These are phyloP conservation scores for Colletotrichum sidae DNA, from an alignment of 2,329 filamentous ascomycete genomes.

Conservation along the genomic window DNA sequence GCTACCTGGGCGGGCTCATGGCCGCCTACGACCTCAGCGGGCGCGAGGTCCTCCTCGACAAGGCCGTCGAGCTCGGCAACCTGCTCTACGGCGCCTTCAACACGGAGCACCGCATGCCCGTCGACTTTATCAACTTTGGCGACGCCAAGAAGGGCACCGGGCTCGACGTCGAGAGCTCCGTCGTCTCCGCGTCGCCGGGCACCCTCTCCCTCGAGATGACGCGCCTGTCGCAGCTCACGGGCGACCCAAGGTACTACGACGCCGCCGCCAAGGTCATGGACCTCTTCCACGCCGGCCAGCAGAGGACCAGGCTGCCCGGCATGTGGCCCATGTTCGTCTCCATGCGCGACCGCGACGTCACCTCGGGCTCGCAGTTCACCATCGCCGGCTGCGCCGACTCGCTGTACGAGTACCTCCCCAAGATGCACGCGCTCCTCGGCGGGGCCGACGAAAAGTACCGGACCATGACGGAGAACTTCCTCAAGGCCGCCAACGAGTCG, in stretches of 20 bases:
- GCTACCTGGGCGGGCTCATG: conserved; percentile 76
- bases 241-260: conserved; percentile 79
- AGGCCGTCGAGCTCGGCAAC: conserved; percentile 73
- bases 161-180: conserved; percentile 47
- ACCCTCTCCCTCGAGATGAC: conserved; percentile 81
- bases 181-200: conserved; percentile 64
- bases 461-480: conserved; percentile 65
- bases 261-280: conserved; percentile 76
- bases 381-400: conserved; percentile 56
- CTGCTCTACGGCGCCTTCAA: conserved; percentile 75
- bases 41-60: conserved; percentile 65
- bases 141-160: conserved; percentile 50
- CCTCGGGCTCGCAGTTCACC: conserved; percentile 44
- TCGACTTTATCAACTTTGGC: conserved; percentile 58
- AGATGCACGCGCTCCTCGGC: conserved; percentile 66
- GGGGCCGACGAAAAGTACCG: conserved; percentile 67
- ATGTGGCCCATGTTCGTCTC: conserved; percentile 78
- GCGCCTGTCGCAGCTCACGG: conserved; percentile 78
- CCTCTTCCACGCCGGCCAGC: conserved; percentile 73
- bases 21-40: conserved; percentile 76
- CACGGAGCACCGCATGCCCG: conserved; percentile 74
- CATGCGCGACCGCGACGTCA: conserved; percentile 61
- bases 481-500: conserved; percentile 65
- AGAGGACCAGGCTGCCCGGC: conserved; percentile 74
- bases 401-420: conserved; percentile 55